Percentiles rank a stretch among this genome's conserved stretches.
phyloP scores from a whole-genome alignment of 345 rosid species.

The Firmiana major region DNA sequence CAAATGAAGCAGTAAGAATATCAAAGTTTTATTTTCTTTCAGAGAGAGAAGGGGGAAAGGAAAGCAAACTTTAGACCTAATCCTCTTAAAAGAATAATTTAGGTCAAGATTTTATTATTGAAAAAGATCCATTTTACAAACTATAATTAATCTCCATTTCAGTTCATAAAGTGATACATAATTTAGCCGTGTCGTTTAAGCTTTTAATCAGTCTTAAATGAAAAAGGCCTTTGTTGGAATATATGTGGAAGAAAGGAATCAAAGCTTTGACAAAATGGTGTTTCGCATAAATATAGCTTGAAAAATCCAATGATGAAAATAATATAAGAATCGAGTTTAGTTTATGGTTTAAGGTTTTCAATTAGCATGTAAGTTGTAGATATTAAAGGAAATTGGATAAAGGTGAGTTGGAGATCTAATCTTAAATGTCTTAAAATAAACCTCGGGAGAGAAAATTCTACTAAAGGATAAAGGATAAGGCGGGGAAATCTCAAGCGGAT shows the following conservation, averaged over 20 bases:
- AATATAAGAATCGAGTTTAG: background rate
- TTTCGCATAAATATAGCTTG: no score
- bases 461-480: background rate
- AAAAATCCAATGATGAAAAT: no score
- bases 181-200: background rate
- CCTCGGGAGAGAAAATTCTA: background rate
- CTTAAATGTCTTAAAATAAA: background rate
- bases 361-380: background rate
- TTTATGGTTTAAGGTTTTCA: background rate
- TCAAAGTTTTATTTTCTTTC: no score
- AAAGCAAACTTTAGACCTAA: no score
- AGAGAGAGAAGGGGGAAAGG: no score
- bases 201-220: background rate
- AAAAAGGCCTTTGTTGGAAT: background rate
- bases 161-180: background rate
- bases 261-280: no score
- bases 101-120: no score
- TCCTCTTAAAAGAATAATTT: no score
- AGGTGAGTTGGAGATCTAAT: background rate
- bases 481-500: background rate
- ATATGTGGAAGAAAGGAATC: background rate
- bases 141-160: background rate
- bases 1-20: no score
- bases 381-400: background rate
- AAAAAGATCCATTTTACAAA: background rate